Evolutionary conservation across 2,329 filamentous ascomycete genomes (phyloP).

Genomic region (Daldinia sp.): DNA sequence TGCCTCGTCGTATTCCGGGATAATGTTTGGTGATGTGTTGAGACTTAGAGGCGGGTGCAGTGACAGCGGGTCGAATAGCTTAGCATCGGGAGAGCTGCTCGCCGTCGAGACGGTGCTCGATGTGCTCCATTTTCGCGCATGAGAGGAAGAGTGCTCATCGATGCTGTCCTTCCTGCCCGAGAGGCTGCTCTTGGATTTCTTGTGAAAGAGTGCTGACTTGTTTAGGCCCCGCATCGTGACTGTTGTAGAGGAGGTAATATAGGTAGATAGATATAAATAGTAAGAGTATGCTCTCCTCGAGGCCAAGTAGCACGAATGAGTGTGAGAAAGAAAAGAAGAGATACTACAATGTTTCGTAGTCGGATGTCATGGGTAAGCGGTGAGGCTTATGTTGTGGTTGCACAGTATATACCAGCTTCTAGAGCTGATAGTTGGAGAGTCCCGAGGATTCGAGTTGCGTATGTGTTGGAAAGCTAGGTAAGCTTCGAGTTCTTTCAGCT

Average conservation of each 20-base stretch:
- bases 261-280: not conserved
- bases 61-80: constrained; percentile 44
- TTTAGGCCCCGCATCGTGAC: constrained; percentile 31
- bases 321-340: constrained; percentile 23
- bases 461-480: constrained; percentile 10
- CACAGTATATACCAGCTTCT: constrained; percentile 11
- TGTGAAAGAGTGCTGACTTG: constrained; percentile 42
- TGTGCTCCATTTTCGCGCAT: constrained; percentile 42
- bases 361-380: constrained; percentile 13
- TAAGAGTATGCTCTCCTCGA: not conserved
- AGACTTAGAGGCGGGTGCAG: constrained; percentile 45
- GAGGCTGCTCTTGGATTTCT: constrained; percentile 41
- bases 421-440: constrained; percentile 23
- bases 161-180: constrained; percentile 30
- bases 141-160: constrained; percentile 30
- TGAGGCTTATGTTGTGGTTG: constrained; percentile 23
- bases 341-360: constrained; percentile 22
- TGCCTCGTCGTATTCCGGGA: constrained; percentile 41
- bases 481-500: not conserved
- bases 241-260: constrained; percentile 3
- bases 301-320: constrained; percentile 6
- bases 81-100: constrained; percentile 28
- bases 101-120: constrained; percentile 44
- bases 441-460: constrained; percentile 3
- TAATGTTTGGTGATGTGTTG: constrained; percentile 44